Evolutionary conservation across 176 grass and related monocot species (phyloP), one percentile per base, ranked within the genome.

Genomic region (Triticum timopheevii): DNA sequence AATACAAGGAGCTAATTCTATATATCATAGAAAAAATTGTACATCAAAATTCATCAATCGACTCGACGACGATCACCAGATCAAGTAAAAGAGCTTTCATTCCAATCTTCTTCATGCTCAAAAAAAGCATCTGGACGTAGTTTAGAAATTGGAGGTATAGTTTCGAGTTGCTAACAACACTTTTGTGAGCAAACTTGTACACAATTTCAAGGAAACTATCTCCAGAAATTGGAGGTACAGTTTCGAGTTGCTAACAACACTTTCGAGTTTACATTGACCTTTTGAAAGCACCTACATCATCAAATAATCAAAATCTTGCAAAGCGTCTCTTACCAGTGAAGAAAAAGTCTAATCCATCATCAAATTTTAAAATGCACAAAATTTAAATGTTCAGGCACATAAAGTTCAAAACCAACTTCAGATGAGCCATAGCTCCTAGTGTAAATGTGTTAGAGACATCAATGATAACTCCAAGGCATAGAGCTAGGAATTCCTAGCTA

Each of bases 311-410:
- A 86, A 98, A 87, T 91, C 81, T 89, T 58, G 88, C 93, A 89
- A 98, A 95, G 10, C 90, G 92, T 47, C 90, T 92, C 83, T 95
- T 98, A 89, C 94, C 93, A 68, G 93, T 98, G 86, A 98, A 98
- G 71, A 90, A 98, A 62, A 98, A 92, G 70, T 98, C 93, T 45
- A 98, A 62, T 59, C 96, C 93, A 84, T 98, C 96, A 92, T 94
- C 91, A 84, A 98, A 87, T 88, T 98, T 88, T 39, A 86, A 58
- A 76, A 64, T 45, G 87, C 19, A 38, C 13, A 23, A 82, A 52
- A 13, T 15, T 13, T 7, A 88, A 65, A 15, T 75, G 1, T 3
- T 73, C 69, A 75, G 52, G 67, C 39, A 79, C 64, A 78, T 10
- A 30, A 62, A 38, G 10, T 31, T 88, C 8, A 19, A 20, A 83